Evolutionary conservation across 495 filamentous ascomycete species (phyloP).

Genomic region (Schizothecium vesticola): DNA sequence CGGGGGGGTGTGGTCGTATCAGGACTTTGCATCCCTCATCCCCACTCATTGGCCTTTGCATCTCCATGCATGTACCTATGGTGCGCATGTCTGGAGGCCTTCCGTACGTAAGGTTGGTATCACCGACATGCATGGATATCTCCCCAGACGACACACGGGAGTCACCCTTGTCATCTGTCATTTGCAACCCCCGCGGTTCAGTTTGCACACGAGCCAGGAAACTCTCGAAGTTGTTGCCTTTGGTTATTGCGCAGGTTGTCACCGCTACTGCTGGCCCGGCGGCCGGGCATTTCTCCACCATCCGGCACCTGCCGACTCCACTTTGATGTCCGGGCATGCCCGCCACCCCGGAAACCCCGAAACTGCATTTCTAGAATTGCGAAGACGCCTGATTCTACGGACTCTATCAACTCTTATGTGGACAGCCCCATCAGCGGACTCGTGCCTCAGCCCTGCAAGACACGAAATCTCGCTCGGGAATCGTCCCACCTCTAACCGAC

Average conservation of each 20-base stretch:
- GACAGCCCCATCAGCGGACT: not conserved
- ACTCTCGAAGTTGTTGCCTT: not conserved
- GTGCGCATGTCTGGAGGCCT: conserved; percentile 2
- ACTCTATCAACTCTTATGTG: not conserved
- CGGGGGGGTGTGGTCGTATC: not conserved
- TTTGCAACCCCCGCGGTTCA: not conserved
- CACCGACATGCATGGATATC: not conserved
- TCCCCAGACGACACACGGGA: not conserved
- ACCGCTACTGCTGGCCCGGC: not conserved
- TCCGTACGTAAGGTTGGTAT: conserved; percentile 8
- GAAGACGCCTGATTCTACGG: not conserved
- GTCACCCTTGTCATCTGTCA: not conserved
- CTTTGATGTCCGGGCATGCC: not conserved
- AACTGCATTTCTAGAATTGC: not conserved
- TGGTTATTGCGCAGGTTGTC: not conserved
- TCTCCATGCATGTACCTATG: not conserved
- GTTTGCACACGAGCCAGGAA: not conserved
- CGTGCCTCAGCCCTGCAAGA: not conserved
- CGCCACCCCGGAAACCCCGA: not conserved
- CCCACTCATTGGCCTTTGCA: conserved; percentile 3
- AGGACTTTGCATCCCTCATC: not conserved
- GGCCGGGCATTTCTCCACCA: not conserved
- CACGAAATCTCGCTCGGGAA: not conserved
- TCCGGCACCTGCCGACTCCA: not conserved
- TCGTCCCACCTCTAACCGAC: not conserved